Evolutionary conservation across 73 alveolate genomes (phyloP).

Genomic region (Uronychia binucleata): DNA sequence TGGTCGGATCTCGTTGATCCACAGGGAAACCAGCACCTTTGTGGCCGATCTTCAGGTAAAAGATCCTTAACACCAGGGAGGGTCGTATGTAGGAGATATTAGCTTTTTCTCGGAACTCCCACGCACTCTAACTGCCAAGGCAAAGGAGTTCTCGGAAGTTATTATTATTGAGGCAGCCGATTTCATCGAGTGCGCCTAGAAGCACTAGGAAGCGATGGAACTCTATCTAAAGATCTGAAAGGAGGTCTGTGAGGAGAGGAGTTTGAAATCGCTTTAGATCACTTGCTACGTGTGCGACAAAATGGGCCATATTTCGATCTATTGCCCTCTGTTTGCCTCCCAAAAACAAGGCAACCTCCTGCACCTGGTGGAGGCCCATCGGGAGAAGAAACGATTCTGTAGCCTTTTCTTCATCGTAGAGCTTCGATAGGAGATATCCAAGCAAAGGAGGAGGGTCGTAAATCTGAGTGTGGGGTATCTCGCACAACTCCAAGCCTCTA

Average conservation of each 20-base stretch:
- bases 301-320: constrained; percentile 41
- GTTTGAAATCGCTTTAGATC: constrained; percentile 3
- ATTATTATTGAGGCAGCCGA: constrained; percentile 5
- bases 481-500: too few relatives aligned
- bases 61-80: constrained; percentile 1
- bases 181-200: constrained; percentile 4
- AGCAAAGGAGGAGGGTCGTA: too few relatives aligned
- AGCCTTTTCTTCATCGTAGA: too few relatives aligned
- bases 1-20: constrained; percentile 59
- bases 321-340: constrained; percentile 8
- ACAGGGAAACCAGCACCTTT: constrained; percentile 39
- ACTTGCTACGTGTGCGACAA: constrained; percentile 50
- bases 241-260: neutral
- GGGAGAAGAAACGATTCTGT: neutral
- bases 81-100: constrained; percentile 75
- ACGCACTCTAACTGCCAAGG: constrained; percentile 58
- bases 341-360: neutral
- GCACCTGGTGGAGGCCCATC: neutral
- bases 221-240: neutral
- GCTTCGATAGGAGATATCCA: too few relatives aligned
- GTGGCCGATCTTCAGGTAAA: constrained; percentile 32
- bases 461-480: too few relatives aligned
- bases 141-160: constrained; percentile 60
- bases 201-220: constrained; percentile 52
- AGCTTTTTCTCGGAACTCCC: constrained; percentile 51